These are phyloP conservation scores for Liquidambar formosana DNA, from an alignment of 164 flowering plant species.

Conservation along the genomic window DNA sequence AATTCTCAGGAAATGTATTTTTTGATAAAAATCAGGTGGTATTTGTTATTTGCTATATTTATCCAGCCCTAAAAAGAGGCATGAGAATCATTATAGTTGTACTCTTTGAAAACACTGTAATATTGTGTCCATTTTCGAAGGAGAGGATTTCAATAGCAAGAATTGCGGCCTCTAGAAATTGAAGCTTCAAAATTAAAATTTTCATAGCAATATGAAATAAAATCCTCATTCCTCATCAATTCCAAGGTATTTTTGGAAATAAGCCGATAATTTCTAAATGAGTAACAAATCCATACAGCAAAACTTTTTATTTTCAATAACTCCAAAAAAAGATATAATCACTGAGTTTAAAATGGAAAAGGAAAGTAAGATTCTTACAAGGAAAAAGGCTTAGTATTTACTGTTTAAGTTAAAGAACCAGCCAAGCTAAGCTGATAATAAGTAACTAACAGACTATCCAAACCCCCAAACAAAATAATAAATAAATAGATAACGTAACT, in stretches of 20 bases:
- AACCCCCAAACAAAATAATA: too few species aligned
- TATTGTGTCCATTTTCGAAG: too few species aligned
- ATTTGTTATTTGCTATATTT: too few species aligned
- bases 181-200: neutral
- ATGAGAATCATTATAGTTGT: too few species aligned
- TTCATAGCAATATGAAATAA: neutral
- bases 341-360: neutral
- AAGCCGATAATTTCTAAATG: neutral
- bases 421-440: neutral
- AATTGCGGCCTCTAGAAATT: neutral
- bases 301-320: neutral
- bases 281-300: neutral
- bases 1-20: too few species aligned
- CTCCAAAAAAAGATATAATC: neutral
- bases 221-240: neutral
- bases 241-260: too few species aligned
- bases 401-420: neutral
- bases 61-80: too few species aligned
- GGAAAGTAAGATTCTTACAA: neutral
- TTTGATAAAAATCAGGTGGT: too few species aligned
- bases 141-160: too few species aligned
- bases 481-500: too few species aligned
- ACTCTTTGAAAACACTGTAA: too few species aligned
- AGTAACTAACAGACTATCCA: neutral
- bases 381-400: neutral